Evolutionary conservation across 2,329 filamentous ascomycete genomes (phyloP), one percentile per base, ranked within the genome.

Genomic region (Hypoxylon rubiginosum): DNA sequence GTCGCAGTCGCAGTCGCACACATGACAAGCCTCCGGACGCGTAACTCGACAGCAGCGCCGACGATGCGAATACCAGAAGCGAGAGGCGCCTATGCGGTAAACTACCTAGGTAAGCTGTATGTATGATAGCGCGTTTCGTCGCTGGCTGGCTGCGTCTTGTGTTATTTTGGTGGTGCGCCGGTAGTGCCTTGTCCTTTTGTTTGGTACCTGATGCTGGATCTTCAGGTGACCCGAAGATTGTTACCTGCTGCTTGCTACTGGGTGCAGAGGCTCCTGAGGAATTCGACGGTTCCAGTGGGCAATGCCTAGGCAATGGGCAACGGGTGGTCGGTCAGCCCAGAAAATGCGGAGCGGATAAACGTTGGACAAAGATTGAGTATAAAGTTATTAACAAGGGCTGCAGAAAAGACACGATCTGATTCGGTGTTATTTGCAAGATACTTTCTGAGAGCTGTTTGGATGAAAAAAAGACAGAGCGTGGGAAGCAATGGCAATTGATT

Each of bases 401-500:
- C 19, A 21, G 51, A 17, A 49, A 59, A 55, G 62, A 13, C 56
- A 57, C 56, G 24, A 70, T 70, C 62, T 66, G 69, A 69, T 68
- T 70, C 63, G 66, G 70, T 73, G 69, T 75, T 73, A 72, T 72
- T 74, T 70, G 68, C 67, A 69, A 68, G 69, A 67, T 68, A 67
- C 71, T 73, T 73, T 71, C 64, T 68, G 64, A 71, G 65, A 66
- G 62, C 66, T 71, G 70, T 73, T 73, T 76, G 73, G 73, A 73
- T 69, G 71, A 60, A 74, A 73, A 66, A 71, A 64, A n/a, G 60
- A 64, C 56, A 66, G 70, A 72, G 62, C 58, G 66, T 62, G 56
- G 66, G 43, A 66, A 66, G 17, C 6, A 64, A 62, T 58, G 66
- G 72, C 73, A 73, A 76, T 66, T 76, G 76, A 78, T 77, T 78